Conservation (phyloP, 148 eudicot species). For the Persicaria tinctoria region DNA sequence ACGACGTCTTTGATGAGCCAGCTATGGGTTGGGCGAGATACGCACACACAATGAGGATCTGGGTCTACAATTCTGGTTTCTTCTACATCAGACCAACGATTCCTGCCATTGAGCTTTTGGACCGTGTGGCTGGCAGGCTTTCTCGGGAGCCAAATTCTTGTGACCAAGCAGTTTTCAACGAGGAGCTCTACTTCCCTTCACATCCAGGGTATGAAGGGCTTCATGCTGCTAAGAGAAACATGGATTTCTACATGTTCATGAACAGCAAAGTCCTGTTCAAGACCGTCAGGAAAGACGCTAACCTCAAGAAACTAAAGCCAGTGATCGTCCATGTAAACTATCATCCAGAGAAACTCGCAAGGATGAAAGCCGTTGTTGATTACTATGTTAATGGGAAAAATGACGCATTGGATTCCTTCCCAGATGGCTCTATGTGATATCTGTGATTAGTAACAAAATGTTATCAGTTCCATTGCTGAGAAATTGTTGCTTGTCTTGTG, state of each 20-base stretch:
- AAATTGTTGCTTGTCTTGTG: neutral
- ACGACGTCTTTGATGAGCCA: constrained; percentile 85
- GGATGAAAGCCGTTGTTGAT: constrained; percentile 84
- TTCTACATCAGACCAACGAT: constrained; percentile 84
- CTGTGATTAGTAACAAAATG: neutral
- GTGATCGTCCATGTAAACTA: constrained; percentile 81
- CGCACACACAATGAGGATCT: constrained; percentile 92
- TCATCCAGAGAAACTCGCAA: constrained; percentile 76
- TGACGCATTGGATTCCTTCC: constrained; percentile 71
- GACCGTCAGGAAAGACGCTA: constrained; percentile 65
- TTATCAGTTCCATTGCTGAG: neutral
- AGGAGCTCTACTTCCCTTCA: constrained; percentile 73
- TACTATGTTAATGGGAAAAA: constrained; percentile 66
- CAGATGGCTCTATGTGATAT: constrained; percentile 57
- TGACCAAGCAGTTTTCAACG: constrained; percentile 97
- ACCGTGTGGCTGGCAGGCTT: constrained; percentile 75
- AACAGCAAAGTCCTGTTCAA: constrained; percentile 90
- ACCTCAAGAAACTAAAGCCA: constrained; percentile 68
- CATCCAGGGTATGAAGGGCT: constrained; percentile 87
- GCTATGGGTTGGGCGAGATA: constrained; percentile 98
- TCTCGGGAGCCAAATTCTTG: constrained; percentile 38
- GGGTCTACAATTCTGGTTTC: constrained; percentile 95
- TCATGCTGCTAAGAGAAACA: constrained; percentile 72
- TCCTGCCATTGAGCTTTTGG: constrained; percentile 87
- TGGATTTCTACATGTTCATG: constrained; percentile 85